Conservation (phyloP, 176 grass and related monocot species). For the Luzula sylvatica region DNA sequence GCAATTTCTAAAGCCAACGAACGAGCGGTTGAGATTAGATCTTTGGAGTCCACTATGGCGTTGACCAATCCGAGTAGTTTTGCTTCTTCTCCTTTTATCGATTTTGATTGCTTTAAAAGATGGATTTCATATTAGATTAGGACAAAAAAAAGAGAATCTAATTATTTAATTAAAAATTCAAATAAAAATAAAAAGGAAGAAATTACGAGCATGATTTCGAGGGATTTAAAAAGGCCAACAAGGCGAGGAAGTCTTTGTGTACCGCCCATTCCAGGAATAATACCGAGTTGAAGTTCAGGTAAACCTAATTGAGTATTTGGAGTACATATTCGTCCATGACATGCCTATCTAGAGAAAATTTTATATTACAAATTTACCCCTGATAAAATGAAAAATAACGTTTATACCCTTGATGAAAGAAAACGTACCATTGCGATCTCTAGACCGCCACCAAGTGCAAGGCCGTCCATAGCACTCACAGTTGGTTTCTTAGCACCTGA, state of each 20-base stretch:
- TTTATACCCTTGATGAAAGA: too few species aligned
- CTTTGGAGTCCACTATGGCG: constrained; percentile 39
- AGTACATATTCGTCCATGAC: constrained; percentile 64
- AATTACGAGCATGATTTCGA: constrained; percentile 83
- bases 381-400: too few species aligned
- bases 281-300: constrained; percentile 74
- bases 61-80: constrained; percentile 53
- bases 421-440: constrained; percentile 80
- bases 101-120: constrained; percentile 52
- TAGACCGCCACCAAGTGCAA: constrained; percentile 82
- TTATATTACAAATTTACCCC: background rate
- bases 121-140: too few species aligned
- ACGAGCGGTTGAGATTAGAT: constrained; percentile 46
- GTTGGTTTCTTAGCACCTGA: constrained; percentile 66
- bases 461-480: constrained; percentile 73
- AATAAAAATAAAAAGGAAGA: constrained; percentile 7
- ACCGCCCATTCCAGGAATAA: constrained; percentile 94
- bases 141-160: too few species aligned
- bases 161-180: too few species aligned
- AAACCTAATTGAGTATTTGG: constrained; percentile 60
- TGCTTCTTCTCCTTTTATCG: constrained; percentile 68
- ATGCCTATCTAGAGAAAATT: constrained; percentile 39
- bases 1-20: constrained; percentile 61
- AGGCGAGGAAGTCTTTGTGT: constrained; percentile 86
- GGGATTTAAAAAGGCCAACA: constrained; percentile 66